Evolutionary conservation across 2,329 filamentous ascomycete genomes (phyloP), one percentile per base, ranked within the genome.

Genomic region (Alternaria sp.): DNA sequence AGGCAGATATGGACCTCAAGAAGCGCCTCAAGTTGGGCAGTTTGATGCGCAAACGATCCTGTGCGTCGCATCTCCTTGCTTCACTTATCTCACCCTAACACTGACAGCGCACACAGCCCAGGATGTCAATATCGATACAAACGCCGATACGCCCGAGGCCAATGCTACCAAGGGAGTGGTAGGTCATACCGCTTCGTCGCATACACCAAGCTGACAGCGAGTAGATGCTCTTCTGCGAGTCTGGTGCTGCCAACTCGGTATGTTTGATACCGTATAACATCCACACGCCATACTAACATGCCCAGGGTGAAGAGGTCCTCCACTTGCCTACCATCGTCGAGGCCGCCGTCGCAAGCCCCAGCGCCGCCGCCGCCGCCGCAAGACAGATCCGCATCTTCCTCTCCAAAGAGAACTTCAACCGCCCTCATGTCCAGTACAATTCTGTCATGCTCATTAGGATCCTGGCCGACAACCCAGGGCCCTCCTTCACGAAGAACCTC

Each of bases 401-500:
- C 63, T 86, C 88, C 71, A 90, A 89, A 69, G 91, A 94, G 49
- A 89, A 92, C 80, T 85, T 81, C 68, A 77, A 77, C 32, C 81
- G 84, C 47, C 88, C 92, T 10, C 89, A 91, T 72, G 89, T 90
- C 70, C 95, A 98, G 80, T 98, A 97, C 85, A 97, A 98, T 82
- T 91, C 93, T 67, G 89, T 98, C 74, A 98, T 98, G 96, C 87
- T 99, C 59, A 85, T 96, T 70, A 91, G 95, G 65, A 99, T 99
- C 74, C 84, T 99, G 68, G 86, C 90, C 71, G 94, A 98, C 79
- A 97, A 99, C 78, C 96, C 96, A 0, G 95, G 95, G 28, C 86
- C 87, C 57, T 93, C 89, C 2, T 99, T 99, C 75, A 97, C 95
- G n/a, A 88, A 91, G 69, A 94, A 97, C 78, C 81, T 98, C 45